phyloP scores from a whole-genome alignment of 768 basidiomycete species.

The Leccinum arenicola region DNA sequence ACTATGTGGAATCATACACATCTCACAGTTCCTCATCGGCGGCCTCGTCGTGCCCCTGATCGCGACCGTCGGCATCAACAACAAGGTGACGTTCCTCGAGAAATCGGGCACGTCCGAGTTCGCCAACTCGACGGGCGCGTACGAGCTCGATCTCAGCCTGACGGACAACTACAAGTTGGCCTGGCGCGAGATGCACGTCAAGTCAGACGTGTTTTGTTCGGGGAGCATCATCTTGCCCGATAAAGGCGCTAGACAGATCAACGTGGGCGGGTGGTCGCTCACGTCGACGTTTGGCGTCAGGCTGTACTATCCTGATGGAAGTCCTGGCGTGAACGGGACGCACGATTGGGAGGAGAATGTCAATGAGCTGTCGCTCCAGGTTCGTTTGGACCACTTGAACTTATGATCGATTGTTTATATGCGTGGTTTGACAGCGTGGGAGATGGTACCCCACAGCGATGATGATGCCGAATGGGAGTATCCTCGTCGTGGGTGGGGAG shows the following conservation, averaged over 20 bases:
- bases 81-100: conserved; percentile 79
- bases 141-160: conserved; percentile 69
- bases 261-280: conserved; percentile 55
- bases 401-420: background rate
- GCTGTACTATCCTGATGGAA: conserved; percentile 69
- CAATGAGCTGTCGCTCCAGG: conserved; percentile 57
- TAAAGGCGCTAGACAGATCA: conserved; percentile 45
- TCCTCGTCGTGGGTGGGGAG: conserved; percentile 76
- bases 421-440: conserved; percentile 40
- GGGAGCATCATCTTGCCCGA: conserved; percentile 73
- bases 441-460: conserved; percentile 75
- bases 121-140: conserved; percentile 70
- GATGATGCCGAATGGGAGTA: conserved; percentile 68
- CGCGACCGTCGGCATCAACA: conserved; percentile 74
- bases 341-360: conserved; percentile 80
- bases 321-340: conserved; percentile 64
- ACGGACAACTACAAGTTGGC: conserved; percentile 41
- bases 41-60: conserved; percentile 73
- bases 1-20: too few species aligned
- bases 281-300: conserved; percentile 72
- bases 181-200: conserved; percentile 72
- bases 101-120: conserved; percentile 57
- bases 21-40: conserved; percentile 40
- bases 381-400: conserved; percentile 20
- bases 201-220: conserved; percentile 80